A percentile compares a stretch with the other conserved stretches of the same genome.
Evolutionary conservation across 2,329 filamentous ascomycete species (phyloP).

Genomic region (Pyrenophora tritici-repentis): DNA sequence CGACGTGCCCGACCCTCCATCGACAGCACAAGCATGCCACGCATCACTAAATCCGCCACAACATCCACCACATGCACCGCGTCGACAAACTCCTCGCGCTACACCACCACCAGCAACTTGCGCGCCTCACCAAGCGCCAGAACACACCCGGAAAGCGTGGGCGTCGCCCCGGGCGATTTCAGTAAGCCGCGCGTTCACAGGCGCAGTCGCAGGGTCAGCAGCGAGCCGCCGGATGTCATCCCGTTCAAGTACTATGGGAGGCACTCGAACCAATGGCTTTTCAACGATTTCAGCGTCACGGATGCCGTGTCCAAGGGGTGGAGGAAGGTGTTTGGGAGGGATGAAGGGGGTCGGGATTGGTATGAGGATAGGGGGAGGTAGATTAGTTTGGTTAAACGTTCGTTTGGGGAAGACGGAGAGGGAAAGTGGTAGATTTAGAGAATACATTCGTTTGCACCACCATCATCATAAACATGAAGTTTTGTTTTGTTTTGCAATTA

Average conservation of each 20-base stretch:
- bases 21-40: slow-evolving; percentile 19
- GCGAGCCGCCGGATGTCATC: slow-evolving; percentile 19
- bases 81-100: slow-evolving; percentile 11
- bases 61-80: slow-evolving; percentile 29
- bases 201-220: slow-evolving; percentile 16
- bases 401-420: neutral
- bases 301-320: slow-evolving; percentile 39
- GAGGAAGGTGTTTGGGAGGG: slow-evolving; percentile 34
- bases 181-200: slow-evolving; percentile 32
- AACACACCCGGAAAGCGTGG: slow-evolving; percentile 22
- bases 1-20: slow-evolving; percentile 37
- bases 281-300: slow-evolving; percentile 46
- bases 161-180: slow-evolving; percentile 33
- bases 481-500: no score
- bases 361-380: slow-evolving; percentile 17
- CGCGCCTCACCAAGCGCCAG: slow-evolving; percentile 18
- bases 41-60: slow-evolving; percentile 36
- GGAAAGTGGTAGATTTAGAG: no score
- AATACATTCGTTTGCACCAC: neutral
- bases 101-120: slow-evolving; percentile 12
- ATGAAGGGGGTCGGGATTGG: slow-evolving; percentile 17
- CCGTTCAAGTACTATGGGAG: slow-evolving; percentile 44
- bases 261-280: slow-evolving; percentile 47
- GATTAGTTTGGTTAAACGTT: no score
- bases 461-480: neutral